phyloP scores from a whole-genome alignment of 2,329 filamentous ascomycete species.

The Cladosporium cucumerinum region DNA sequence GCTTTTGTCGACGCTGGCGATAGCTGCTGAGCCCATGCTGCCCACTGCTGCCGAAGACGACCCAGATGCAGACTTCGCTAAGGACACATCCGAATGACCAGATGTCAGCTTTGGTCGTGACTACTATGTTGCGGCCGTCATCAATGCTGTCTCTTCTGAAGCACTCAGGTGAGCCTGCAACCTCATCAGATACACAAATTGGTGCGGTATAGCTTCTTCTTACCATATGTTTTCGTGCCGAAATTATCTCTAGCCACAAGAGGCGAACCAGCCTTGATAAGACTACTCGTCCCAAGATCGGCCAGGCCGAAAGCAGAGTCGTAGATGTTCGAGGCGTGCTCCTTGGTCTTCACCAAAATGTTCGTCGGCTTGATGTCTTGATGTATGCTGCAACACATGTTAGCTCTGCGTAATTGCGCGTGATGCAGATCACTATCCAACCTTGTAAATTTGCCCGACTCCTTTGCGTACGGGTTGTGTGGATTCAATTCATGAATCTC shows the following conservation, averaged over 20 bases:
- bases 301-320: constrained; percentile 31
- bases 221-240: constrained; percentile 12
- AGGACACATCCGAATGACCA: constrained; percentile 36
- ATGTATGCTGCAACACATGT: constrained; percentile 20
- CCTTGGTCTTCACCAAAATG: constrained; percentile 23
- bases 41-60: constrained; percentile 22
- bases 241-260: neutral
- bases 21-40: no score
- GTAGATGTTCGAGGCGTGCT: neutral
- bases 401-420: neutral
- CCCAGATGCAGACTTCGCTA: constrained; percentile 30
- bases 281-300: constrained; percentile 28
- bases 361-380: constrained; percentile 35
- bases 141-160: constrained; percentile 20
- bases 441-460: no score
- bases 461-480: neutral
- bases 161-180: constrained; percentile 30
- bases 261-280: neutral
- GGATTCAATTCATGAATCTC: constrained; percentile 20
- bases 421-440: no score
- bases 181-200: no score
- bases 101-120: constrained; percentile 29
- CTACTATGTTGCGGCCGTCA: neutral
- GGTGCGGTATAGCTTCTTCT: neutral
- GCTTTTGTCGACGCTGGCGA: no score